A percentile compares a stretch with the other conserved stretches of the same genome.
phyloP scores from a whole-genome alignment of 345 rosid genomes.

The Barbarea vulgaris region DNA sequence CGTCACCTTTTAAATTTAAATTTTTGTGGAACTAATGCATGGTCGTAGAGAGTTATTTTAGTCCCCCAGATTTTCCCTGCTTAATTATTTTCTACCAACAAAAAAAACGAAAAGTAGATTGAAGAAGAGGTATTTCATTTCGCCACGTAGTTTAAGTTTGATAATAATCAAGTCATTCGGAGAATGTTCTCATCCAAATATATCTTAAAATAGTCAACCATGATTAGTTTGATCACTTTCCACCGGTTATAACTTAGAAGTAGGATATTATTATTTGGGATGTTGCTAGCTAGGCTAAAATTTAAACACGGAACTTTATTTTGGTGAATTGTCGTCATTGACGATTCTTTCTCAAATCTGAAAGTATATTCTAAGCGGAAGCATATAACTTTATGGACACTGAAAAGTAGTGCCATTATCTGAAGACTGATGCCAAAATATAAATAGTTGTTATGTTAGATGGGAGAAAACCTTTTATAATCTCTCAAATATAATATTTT shows the following conservation, averaged over 20 bases:
- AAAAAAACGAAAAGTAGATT: not conserved
- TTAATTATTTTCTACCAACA: not conserved
- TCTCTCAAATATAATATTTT: no score
- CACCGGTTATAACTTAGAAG: not conserved
- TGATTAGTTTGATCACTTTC: not conserved
- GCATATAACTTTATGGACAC: not conserved
- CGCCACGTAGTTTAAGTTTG: not conserved
- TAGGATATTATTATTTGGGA: conserved; percentile 6
- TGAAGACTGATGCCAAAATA: not conserved
- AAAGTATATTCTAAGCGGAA: not conserved
- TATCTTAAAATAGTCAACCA: conserved; percentile 9
- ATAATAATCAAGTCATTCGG: not conserved
- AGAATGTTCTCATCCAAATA: not conserved
- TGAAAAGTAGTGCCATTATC: not conserved
- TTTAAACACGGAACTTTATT: not conserved
- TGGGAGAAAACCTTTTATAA: no score
- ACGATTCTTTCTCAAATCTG: not conserved
- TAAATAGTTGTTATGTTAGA: not conserved
- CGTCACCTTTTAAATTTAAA: conserved; percentile 9
- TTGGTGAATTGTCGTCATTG: not conserved
- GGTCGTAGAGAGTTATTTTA: not conserved
- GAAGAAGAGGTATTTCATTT: not conserved
- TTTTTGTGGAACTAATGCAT: not conserved
- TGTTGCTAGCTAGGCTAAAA: not conserved
- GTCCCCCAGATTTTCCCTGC: not conserved